Evolutionary conservation across 2,329 filamentous ascomycete genomes (phyloP), one percentile per base, ranked within the genome.

Genomic region (Talaromyces sp.): DNA sequence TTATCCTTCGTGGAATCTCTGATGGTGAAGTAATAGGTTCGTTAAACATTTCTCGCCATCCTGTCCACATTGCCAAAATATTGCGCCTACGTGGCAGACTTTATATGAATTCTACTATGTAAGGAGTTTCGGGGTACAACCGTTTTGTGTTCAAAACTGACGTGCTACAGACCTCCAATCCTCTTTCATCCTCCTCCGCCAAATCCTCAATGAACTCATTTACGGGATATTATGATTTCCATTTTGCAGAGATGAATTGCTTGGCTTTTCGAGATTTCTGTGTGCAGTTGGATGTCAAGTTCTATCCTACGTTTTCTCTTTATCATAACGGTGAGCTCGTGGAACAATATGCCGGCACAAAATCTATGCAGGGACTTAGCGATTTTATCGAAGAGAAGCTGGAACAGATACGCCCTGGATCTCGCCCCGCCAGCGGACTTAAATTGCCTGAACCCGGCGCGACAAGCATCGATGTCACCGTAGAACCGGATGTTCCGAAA

Each of bases 71-170:
- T 97, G 92, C 77, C 81, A 82, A 70, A 79, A 82, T 52, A 89
- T 91, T 68, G 91, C 89, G 54, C 94, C 94, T 7, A 87, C 84
- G 53, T 97, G 85, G 80, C 91, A 97, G 75, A 97, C 92, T 5
- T 75, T 93, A 13, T 96, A 97, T 80, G 94, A 99, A 77, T 97
- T 87, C 74, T 99, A 97, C 78, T 86, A 78, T 62, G 75, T 78
- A 63, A 64, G 72, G 66, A 65, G 5, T 11, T 11, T 17, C 5
- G 3, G 43, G 19, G 15, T 21, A 1, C n/a, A 37, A 36, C 17
- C 45, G 56, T 53, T 33, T 22, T 10, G 17, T 31, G 19, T 9
- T 52, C 22, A 19, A 25, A 22, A 53, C 65, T 74, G 62, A 74
- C 59, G 15, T 43, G 31, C 21, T 33, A 45, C 79, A 90, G 77